Evolutionary conservation across 2,329 filamentous ascomycete species (phyloP), one percentile per base, ranked within the genome.

Genomic region (Neurospora sp.): DNA sequence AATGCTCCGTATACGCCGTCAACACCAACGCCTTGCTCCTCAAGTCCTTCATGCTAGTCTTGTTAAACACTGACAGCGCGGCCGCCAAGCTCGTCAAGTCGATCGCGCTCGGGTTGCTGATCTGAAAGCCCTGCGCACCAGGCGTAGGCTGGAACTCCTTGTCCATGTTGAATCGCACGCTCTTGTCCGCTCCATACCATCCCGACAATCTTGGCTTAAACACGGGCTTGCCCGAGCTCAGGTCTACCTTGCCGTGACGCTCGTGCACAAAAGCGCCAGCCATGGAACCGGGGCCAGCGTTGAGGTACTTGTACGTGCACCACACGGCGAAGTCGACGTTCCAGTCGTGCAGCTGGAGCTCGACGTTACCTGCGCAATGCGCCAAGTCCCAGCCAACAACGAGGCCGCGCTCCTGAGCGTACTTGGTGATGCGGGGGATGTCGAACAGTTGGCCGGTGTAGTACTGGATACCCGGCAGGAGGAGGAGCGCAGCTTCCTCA

Each of bases 221-320:
- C 0, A 82, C 77, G 11, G 80, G 77, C 8, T 77, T 75, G 19
- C 82, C 82, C 79, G n/a, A 79, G 75, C 4, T 86, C 83, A 36
- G 77, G 77, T 46, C 81, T 79, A 11, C 92, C 88, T 33, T 79
- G 78, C 52, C 90, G 77, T 96, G 91, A 46, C 82, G 84, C 77
- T 92, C 88, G 78, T 97, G 92, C 8, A 97, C 91, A 74, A 93
- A 97, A 0, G 90, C 83, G 0, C 91, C 93, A 1, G 88, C 92
- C 73, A 96, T 96, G 17, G 89, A 86, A 4, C 93, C 93, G 0
- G 93, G 92, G 0, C 93, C 93, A 36, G 89, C 89, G 77, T 97
- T 97, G 78, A 97, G 86, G 81, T 97, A 97, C 82, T 97, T 97
- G 85, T 97, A 97, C 19, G 90, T 94, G 80, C 93, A 97, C 93